phyloP scores from a whole-genome alignment of 371 early-diverging fungal species.

The Chytridium lagenaria region DNA sequence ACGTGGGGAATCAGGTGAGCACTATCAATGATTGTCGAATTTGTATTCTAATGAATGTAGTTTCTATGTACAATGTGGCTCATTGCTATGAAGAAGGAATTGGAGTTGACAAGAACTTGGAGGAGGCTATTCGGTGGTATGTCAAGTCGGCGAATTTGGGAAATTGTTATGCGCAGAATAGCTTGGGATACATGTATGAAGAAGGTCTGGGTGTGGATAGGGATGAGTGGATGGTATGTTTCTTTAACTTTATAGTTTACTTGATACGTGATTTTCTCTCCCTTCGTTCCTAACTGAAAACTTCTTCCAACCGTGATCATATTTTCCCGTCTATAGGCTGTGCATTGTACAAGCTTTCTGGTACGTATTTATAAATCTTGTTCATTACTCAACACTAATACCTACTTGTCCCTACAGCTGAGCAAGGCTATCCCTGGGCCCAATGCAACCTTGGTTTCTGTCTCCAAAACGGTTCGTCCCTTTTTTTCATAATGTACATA shows the following conservation, averaged over 20 bases:
- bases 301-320: no score
- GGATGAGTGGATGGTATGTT: slow-evolving; percentile 45
- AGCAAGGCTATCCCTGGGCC: slow-evolving; percentile 76
- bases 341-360: slow-evolving; percentile 70
- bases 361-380: no score
- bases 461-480: slow-evolving; percentile 70
- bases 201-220: slow-evolving; percentile 72
- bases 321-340: no score
- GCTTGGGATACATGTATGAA: slow-evolving; percentile 83
- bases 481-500: not conserved
- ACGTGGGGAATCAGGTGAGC: slow-evolving; percentile 54
- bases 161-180: slow-evolving; percentile 88
- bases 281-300: no score
- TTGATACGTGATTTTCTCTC: not conserved
- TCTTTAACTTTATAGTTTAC: not conserved
- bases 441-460: slow-evolving; percentile 85
- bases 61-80: slow-evolving; percentile 85
- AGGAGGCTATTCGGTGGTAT: slow-evolving; percentile 82
- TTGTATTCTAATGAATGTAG: not conserved
- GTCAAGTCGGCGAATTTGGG: slow-evolving; percentile 76
- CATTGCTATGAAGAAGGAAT: slow-evolving; percentile 89
- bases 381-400: no score
- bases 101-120: slow-evolving; percentile 69
- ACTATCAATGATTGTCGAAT: not conserved
- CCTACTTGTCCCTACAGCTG: no score